phyloP scores from a whole-genome alignment of 202 grass and related monocot genomes.

The Setaria italica region DNA sequence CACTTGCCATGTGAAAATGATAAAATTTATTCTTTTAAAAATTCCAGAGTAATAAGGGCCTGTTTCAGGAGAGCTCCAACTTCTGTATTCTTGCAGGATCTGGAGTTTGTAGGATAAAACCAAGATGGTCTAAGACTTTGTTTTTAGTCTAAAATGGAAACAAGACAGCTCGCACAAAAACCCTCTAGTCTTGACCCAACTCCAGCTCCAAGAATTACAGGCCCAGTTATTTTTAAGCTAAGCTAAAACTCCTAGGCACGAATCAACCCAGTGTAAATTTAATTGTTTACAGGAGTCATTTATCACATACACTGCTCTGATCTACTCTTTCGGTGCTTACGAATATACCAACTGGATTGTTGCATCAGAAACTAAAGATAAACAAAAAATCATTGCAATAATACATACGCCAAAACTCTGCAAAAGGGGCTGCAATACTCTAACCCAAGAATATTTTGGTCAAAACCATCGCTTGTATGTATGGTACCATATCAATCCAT shows the following conservation, averaged over 20 bases:
- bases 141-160: not conserved
- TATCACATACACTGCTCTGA: not conserved
- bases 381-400: not conserved
- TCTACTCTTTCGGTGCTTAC: conserved; percentile 9
- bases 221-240: conserved; percentile 16
- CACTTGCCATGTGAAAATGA: not conserved
- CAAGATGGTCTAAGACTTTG: not conserved
- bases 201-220: not conserved
- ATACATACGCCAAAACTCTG: not conserved
- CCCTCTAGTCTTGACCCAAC: not conserved
- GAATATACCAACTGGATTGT: not conserved
- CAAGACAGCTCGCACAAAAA: not conserved
- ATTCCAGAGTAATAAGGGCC: not conserved
- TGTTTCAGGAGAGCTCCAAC: not conserved
- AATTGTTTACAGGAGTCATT: not conserved
- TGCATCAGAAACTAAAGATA: not conserved
- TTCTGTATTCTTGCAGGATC: too few species aligned
- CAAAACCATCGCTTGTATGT: not conserved
- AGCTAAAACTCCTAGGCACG: not conserved
- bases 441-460: conserved; percentile 13
- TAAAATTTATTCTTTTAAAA: not conserved
- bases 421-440: not conserved
- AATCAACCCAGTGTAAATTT: conserved; percentile 1
- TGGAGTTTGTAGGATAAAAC: not conserved
- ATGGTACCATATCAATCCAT: too few species aligned